phyloP scores from a whole-genome alignment of 495 filamentous ascomycete genomes.

The Podospora tetraspora region DNA sequence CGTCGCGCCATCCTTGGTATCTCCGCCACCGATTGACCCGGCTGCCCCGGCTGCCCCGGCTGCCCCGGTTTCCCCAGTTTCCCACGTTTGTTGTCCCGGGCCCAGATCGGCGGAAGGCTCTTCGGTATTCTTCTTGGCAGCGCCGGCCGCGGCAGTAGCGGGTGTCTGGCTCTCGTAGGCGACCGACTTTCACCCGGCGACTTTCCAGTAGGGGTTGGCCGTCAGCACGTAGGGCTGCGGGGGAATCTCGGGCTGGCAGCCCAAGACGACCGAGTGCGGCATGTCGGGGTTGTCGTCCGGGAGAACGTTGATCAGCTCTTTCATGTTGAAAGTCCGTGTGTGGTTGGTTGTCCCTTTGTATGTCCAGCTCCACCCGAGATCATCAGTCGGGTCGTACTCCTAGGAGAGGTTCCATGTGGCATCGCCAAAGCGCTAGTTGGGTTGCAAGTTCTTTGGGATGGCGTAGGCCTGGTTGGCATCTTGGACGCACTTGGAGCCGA shows the following conservation, averaged over 20 bases:
- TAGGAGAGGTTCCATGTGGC: not conserved
- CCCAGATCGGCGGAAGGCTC: too few relatives aligned
- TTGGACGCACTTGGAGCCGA: not conserved
- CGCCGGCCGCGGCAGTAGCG: too few relatives aligned
- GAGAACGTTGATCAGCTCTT: not conserved
- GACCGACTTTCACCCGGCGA: not conserved
- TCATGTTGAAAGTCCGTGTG: not conserved
- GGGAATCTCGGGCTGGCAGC: not conserved
- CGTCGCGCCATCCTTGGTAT: too few relatives aligned
- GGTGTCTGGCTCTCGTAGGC: not conserved
- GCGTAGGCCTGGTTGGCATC: not conserved
- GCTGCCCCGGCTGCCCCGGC: too few relatives aligned
- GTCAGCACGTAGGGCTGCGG: not conserved
- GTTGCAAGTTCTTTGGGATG: not conserved
- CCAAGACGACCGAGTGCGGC: slow-evolving; percentile 8
- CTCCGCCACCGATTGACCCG: too few relatives aligned
- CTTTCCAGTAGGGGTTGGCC: not conserved
- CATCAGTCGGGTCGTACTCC: not conserved
- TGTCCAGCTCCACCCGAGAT: slow-evolving; percentile 6
- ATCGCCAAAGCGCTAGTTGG: not conserved
- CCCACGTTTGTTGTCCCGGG: too few relatives aligned
- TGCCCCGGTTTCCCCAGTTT: too few relatives aligned
- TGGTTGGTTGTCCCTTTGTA: not conserved
- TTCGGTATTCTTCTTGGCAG: too few relatives aligned
- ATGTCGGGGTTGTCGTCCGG: slow-evolving; percentile 11